Evolutionary conservation across 768 basidiomycete species (phyloP), one percentile per base, ranked within the genome.

Genomic region (Pulveroboletus sp.): DNA sequence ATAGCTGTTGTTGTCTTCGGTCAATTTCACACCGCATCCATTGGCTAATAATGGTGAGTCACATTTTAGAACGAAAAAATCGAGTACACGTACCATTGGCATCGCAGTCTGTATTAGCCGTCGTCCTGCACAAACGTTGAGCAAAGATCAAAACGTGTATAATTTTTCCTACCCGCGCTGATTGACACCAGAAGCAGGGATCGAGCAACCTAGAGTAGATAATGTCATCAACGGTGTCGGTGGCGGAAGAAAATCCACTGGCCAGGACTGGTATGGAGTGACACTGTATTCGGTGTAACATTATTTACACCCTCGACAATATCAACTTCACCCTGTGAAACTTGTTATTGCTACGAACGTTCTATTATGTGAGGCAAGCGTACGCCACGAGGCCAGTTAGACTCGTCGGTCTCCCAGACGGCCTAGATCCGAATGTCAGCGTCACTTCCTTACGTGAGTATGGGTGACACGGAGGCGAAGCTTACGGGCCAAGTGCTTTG

Each of bases 261-360:
- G 76, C 80, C 69, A 10, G 77, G 55, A 47, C 68, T 69, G 5
- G 83, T 84, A 62, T 86, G 84, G 35, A 86, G 68, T 0, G 81
- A 77, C 2, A 72, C 70, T 50, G 73, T 69, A 57, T 83, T 79
- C 3, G 78, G 73, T 13, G 66, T 65, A 47, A 75, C 68, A 57
- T 81, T 69, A 57, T 84, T 84, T 13, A 83, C 81, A 38, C 70
- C 66, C 43, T 67, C 66, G 7, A 67, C 55, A 8, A 69, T 67
- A 39, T 69, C 65, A 6, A 69, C 41, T 33, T 67, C 65, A 17
- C 67, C 65, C 65, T 67, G 30, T 6, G 43, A 43, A 51, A 33
- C 6, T 40, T 3, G 35, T 66, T 31, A 47, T 50, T 35, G 0
- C 8, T 3, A 24, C 26, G 4, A n/a, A 4, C 1, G 7, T 35